Evolutionary conservation across 2,329 filamentous ascomycete genomes (phyloP).

Genomic region (Lasiodiplodia theobromae): DNA sequence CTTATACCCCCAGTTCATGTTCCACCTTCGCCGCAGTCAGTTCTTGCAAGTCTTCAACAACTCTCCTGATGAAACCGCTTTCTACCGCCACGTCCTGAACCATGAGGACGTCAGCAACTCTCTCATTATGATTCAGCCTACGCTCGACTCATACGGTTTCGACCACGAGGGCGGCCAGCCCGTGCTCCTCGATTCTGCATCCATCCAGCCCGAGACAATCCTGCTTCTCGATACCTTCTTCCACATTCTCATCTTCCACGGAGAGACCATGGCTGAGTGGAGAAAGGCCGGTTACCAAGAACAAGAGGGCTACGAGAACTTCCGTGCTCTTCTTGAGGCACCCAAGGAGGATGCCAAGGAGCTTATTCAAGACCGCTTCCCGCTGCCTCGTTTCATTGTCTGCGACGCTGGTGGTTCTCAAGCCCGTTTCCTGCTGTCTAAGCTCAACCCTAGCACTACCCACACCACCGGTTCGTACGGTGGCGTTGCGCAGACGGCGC

Average conservation of each 20-base stretch:
- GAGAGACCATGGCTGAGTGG: constrained; percentile 98
- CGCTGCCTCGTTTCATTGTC: constrained; percentile 97
- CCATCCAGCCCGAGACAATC: constrained; percentile 92
- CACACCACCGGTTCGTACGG: constrained; percentile 94
- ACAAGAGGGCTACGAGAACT: constrained; percentile 98
- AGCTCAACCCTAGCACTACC: constrained; percentile 96
- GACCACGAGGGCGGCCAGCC: constrained; percentile 92
- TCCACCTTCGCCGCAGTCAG: constrained; percentile 94
- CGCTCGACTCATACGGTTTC: constrained; percentile 95
- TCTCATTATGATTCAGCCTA: constrained; percentile 98
- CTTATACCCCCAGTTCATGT: constrained; percentile 99
- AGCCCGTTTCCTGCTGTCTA: constrained; percentile 93
- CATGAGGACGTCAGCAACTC: constrained; percentile 98
- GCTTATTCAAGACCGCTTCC: constrained; percentile 95
- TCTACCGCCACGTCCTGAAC: constrained; percentile 95
- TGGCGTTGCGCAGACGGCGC: constrained; percentile 85
- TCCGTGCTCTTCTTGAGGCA: constrained; percentile 83
- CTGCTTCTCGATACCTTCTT: constrained; percentile 98
- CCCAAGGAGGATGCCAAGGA: constrained; percentile 98
- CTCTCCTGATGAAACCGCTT: constrained; percentile 98
- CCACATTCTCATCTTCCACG: constrained; percentile 99
- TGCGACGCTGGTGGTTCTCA: constrained; percentile 98
- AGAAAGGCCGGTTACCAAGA: constrained; percentile 97
- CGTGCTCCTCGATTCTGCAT: constrained; percentile 94
- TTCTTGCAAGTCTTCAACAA: constrained; percentile 99